Conservation (phyloP, 2,329 filamentous ascomycete species). For the Diaporthe sp. region DNA sequence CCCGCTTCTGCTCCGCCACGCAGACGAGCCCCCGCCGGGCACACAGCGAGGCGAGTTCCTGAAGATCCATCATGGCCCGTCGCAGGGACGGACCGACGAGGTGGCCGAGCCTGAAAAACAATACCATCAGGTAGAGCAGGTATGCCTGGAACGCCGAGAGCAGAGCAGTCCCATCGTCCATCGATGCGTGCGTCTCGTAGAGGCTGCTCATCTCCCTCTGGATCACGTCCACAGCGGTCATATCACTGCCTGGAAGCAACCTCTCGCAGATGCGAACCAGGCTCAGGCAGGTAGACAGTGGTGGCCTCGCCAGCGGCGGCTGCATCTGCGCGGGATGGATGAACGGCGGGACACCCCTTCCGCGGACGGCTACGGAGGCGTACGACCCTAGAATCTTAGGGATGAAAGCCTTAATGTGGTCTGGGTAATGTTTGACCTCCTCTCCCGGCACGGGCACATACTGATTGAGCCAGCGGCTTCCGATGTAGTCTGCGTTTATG, state of each 20-base stretch:
- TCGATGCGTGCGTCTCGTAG: slow-evolving; percentile 47
- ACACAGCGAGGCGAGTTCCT: slow-evolving; percentile 55
- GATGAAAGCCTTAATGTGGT: slow-evolving; percentile 55
- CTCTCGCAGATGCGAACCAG: slow-evolving; percentile 57
- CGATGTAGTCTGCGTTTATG: slow-evolving; percentile 62
- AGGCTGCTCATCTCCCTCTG: slow-evolving; percentile 60
- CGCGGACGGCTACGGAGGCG: slow-evolving; percentile 52
- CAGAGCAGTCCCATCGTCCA: slow-evolving; percentile 48
- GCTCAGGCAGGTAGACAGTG: slow-evolving; percentile 58
- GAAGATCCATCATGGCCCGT: slow-evolving; percentile 23
- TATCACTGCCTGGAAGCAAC: slow-evolving; percentile 52
- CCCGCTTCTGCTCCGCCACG: slow-evolving; percentile 44
- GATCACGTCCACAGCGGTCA: slow-evolving; percentile 51
- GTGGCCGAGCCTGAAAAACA: slow-evolving; percentile 57
- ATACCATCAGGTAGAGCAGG: slow-evolving; percentile 64
- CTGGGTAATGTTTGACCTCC: slow-evolving; percentile 57
- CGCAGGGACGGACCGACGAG: slow-evolving; percentile 20
- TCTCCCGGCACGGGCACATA: slow-evolving; percentile 62
- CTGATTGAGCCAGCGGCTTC: slow-evolving; percentile 63
- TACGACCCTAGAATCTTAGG: slow-evolving; percentile 61
- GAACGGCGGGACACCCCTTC: slow-evolving; percentile 58
- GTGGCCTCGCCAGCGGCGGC: slow-evolving; percentile 43
- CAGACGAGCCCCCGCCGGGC: slow-evolving; percentile 56
- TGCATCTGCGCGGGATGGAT: slow-evolving; percentile 57
- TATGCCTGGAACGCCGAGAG: slow-evolving; percentile 67